Evolutionary conservation across 1,139 yeast species (phyloP), one percentile per base, ranked within the genome.

Genomic region (Nakaseomyces bracarensis): DNA sequence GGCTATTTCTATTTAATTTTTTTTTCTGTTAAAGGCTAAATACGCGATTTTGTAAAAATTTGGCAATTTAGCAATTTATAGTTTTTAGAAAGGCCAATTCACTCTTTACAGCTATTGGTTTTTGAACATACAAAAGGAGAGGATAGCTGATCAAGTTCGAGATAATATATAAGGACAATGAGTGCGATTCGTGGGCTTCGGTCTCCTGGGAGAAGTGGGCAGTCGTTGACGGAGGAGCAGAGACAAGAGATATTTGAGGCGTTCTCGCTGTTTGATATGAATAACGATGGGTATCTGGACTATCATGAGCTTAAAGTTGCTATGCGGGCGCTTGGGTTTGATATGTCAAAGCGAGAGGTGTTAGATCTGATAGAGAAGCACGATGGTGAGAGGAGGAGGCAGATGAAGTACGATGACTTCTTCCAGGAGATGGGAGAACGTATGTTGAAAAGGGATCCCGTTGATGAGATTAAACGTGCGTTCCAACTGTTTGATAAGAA

Each of bases 181-280:
- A 30, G 34, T 18, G 22, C 34, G 4, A 18, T 30, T 4, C 34
- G 34, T 30, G 34, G 34, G 14, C 20, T 30, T n/a, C 16, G 22
- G 22, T 18, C 34, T 28, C 31, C 31, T 9, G 31, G 31, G 7
- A 28, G 31, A 28, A 19, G 13, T 25, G 30, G 26, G 14, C 95
- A 86, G 54, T 30, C 34, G 3, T 69, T 89, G 43, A 70, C 87
- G 40, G 89, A 85, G 43, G 97, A 89, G 55, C 96, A 91, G 61
- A 81, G 82, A 52, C 93, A 83, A 55, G 97, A 91, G 59, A 87
- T 91, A 51, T 71, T 89, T 49, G 97, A 91, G 60, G 98, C 97
- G 51, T 93, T 93, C 60, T 77, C 83, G 40, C 70, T 91, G 35
- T 93, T 93, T 62, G 98, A 91, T 57, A 82, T 86, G 80, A 86